Conservation (phyloP, 2,329 filamentous ascomycete genomes). For the Neonectria magnoliae region DNA sequence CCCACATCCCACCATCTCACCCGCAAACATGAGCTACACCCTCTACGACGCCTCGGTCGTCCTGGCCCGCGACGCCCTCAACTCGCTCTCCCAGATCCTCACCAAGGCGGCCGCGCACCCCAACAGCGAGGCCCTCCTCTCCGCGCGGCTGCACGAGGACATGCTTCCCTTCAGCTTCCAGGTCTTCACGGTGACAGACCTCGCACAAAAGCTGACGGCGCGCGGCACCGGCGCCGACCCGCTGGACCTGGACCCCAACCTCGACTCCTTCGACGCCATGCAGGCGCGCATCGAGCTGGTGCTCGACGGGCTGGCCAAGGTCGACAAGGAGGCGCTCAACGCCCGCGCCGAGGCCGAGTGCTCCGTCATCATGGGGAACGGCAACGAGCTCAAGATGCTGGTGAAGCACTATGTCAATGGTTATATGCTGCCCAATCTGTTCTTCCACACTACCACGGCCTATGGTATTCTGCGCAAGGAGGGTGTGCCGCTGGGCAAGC, state of each 20-base stretch:
- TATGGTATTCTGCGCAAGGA: conserved; percentile 70
- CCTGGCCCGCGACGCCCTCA: conserved; percentile 45
- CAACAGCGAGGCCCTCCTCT: conserved; percentile 45
- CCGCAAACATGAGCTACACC: conserved; percentile 50
- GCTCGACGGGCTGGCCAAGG: conserved; percentile 45
- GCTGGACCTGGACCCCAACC: conserved; percentile 38
- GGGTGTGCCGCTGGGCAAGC: conserved; percentile 71
- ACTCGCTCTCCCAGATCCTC: conserved; percentile 48
- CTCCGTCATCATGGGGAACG: conserved; percentile 45
- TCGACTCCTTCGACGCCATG: conserved; percentile 49
- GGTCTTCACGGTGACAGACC: conserved; percentile 46
- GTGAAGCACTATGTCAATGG: conserved; percentile 55
- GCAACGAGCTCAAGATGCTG: conserved; percentile 39
- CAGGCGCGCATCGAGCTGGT: conserved; percentile 47
- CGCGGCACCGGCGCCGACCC: conserved; percentile 48
- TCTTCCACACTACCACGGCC: conserved; percentile 69
- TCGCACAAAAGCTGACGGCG: conserved; percentile 45
- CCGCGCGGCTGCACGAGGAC: conserved; percentile 50
- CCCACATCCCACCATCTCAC: background rate
- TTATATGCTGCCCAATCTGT: conserved; percentile 68
- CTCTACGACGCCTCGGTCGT: conserved; percentile 54
- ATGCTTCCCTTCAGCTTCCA: conserved; percentile 58
- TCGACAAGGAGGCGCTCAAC: conserved; percentile 48
- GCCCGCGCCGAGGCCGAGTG: conserved; percentile 43
- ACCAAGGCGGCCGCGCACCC: conserved; percentile 49